Conservation (phyloP, 805 yeast genomes). For the Cyberlindnera maritima region DNA sequence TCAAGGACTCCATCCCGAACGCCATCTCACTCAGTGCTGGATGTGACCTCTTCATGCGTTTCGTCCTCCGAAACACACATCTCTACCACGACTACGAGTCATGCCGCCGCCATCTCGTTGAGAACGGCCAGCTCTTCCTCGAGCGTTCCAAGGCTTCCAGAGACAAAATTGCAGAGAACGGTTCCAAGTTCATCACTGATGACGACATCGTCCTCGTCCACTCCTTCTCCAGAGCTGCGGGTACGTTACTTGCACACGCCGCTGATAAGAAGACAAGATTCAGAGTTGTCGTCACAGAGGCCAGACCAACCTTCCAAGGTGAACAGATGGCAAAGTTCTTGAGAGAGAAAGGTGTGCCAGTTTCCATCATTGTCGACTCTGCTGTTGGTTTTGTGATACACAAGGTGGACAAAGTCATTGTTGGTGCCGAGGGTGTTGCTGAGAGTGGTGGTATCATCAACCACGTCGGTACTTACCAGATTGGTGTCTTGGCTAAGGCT, state of each 20-base stretch:
- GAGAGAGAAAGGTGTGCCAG: conserved; percentile 76
- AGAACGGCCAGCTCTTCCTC: conserved; percentile 88
- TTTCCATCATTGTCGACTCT: conserved; percentile 81
- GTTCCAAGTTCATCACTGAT: conserved; percentile 86
- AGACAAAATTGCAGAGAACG: conserved; percentile 81
- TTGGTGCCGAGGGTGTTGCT: conserved; percentile 99
- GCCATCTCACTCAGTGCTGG: conserved; percentile 95
- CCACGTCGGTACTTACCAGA: conserved; percentile 91
- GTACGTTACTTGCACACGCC: conserved; percentile 71
- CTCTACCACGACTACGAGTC: conserved; percentile 93
- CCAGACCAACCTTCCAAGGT: conserved; percentile 82
- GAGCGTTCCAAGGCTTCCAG: conserved; percentile 90
- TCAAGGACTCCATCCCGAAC: conserved; percentile 80
- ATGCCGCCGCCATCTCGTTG: conserved; percentile 82
- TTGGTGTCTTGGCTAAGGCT: conserved; percentile 86
- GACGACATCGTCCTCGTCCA: conserved; percentile 90
- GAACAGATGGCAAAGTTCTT: conserved; percentile 66
- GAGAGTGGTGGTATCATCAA: conserved; percentile 98
- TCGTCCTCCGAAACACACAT: conserved; percentile 85
- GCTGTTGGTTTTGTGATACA: conserved; percentile 93
- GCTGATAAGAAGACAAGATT: conserved; percentile 77
- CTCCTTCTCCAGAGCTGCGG: conserved; percentile 88
- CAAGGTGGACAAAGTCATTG: conserved; percentile 87
- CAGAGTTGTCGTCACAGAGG: conserved; percentile 89
- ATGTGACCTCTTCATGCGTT: conserved; percentile 93